A percentile compares a stretch with the other conserved stretches of the same genome.
Conservation (phyloP, 306 rosid species). For the Citrullus amarus region DNA sequence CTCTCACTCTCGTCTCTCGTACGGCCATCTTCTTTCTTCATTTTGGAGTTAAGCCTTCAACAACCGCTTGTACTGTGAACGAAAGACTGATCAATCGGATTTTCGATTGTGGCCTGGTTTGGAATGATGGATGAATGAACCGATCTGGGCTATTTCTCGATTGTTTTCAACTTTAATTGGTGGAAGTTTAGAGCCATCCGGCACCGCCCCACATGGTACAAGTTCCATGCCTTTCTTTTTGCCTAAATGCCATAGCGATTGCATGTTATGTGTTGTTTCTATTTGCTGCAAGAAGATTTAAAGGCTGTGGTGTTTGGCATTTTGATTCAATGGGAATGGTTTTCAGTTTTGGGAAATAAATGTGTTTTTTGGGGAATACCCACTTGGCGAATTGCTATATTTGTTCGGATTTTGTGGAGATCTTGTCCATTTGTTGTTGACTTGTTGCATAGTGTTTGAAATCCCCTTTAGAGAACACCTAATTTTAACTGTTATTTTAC, state of each 20-base stretch:
- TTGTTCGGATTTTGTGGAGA: neutral
- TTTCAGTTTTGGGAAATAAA: neutral
- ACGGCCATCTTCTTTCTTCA: neutral
- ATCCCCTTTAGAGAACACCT: neutral
- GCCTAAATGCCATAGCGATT: neutral
- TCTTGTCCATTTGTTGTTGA: neutral
- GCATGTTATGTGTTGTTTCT: neutral
- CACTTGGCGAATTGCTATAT: neutral
- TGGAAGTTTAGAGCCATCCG: neutral
- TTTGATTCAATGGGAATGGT: neutral
- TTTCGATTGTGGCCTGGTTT: neutral
- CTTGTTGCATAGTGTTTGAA: neutral
- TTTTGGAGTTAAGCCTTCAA: neutral
- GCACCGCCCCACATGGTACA: neutral
- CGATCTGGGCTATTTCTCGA: neutral
- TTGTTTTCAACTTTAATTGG: neutral
- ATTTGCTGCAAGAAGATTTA: neutral
- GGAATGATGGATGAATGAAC: neutral
- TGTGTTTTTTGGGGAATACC: neutral
- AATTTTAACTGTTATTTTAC: neutral
- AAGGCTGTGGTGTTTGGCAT: neutral
- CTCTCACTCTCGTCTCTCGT: neutral
- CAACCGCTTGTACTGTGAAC: neutral
- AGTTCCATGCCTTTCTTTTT: neutral
- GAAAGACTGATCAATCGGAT: neutral